phyloP scores from a whole-genome alignment of 495 filamentous ascomycete genomes.

The Pyronema omphalodes region DNA sequence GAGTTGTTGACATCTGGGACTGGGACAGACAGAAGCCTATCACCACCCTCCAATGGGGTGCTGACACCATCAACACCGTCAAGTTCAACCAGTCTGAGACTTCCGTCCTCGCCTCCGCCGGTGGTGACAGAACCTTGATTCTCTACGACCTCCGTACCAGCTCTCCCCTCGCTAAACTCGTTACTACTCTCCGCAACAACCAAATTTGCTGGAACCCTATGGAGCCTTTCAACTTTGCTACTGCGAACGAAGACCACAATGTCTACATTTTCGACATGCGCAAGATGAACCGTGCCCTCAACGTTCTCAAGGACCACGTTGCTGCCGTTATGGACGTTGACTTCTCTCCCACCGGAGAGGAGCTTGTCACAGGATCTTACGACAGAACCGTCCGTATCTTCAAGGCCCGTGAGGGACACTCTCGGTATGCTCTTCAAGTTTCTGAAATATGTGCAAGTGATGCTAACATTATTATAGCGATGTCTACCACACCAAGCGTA shows the following conservation, averaged over 20 bases:
- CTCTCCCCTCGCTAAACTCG: slow-evolving; percentile 58
- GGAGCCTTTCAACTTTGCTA: slow-evolving; percentile 82
- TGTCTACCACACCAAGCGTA: slow-evolving; percentile 92
- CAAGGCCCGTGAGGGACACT: slow-evolving; percentile 61
- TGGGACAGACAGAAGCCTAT: slow-evolving; percentile 23
- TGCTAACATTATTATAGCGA: slow-evolving; percentile 34
- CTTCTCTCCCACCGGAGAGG: slow-evolving; percentile 84
- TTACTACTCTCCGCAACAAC: slow-evolving; percentile 67
- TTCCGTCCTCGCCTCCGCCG: slow-evolving; percentile 64
- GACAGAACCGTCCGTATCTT: slow-evolving; percentile 67
- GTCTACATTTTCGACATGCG: slow-evolving; percentile 75
- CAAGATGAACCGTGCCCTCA: slow-evolving; percentile 62
- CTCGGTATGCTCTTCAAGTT: slow-evolving; percentile 23
- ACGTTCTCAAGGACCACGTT: slow-evolving; percentile 91
- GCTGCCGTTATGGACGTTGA: slow-evolving; percentile 94
- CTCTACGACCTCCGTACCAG: slow-evolving; percentile 81
- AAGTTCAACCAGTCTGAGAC: slow-evolving; percentile 91
- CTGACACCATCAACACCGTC: slow-evolving; percentile 80
- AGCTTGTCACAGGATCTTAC: slow-evolving; percentile 80
- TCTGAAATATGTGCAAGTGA: no score
- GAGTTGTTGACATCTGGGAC: slow-evolving; percentile 72
- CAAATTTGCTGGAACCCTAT: slow-evolving; percentile 86
- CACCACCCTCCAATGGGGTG: slow-evolving; percentile 24
- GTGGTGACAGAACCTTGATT: slow-evolving; percentile 67
- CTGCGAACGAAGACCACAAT: slow-evolving; percentile 66